phyloP scores from a whole-genome alignment of 768 basidiomycete species.

The Gelatoporia subvermispora region DNA sequence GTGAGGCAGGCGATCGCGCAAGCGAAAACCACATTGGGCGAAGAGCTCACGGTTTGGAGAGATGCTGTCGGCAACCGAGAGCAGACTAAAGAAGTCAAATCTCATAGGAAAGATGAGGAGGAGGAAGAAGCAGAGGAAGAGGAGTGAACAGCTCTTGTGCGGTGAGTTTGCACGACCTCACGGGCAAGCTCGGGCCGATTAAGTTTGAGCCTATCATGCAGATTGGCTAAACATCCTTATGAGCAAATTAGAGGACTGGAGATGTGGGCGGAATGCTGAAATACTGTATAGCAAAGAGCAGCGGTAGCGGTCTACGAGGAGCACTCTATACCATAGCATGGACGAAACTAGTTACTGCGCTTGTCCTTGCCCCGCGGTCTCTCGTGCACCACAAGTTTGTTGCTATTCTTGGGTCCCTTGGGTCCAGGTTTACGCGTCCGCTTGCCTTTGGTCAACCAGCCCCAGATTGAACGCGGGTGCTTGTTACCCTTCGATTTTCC shows the following conservation, averaged over 20 bases:
- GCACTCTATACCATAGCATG: background rate
- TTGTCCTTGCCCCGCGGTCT: conserved; percentile 71
- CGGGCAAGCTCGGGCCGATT: no score
- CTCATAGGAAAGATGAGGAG: conserved; percentile 33
- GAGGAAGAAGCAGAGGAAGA: conserved; percentile 46
- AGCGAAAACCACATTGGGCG: conserved; percentile 53
- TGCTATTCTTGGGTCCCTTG: conserved; percentile 84
- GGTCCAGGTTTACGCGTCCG: conserved; percentile 91
- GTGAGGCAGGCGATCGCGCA: conserved; percentile 45
- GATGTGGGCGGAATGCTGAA: no score
- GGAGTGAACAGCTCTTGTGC: conserved; percentile 8
- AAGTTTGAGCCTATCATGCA: no score
- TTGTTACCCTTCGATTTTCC: conserved; percentile 97
- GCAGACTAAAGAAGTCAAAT: conserved; percentile 50
- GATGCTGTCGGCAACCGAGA: conserved; percentile 68
- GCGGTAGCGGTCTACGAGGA: background rate
- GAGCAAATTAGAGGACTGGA: no score
- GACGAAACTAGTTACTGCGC: conserved; percentile 14
- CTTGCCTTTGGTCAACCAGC: conserved; percentile 88
- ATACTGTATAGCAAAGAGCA: background rate
- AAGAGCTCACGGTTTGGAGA: conserved; percentile 70
- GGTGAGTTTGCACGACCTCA: background rate
- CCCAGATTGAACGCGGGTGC: conserved; percentile 88
- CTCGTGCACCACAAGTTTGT: conserved; percentile 85
- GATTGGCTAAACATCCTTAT: no score